phyloP scores from a whole-genome alignment of 345 rosid genomes.

The Melaleuca quinquenervia region DNA sequence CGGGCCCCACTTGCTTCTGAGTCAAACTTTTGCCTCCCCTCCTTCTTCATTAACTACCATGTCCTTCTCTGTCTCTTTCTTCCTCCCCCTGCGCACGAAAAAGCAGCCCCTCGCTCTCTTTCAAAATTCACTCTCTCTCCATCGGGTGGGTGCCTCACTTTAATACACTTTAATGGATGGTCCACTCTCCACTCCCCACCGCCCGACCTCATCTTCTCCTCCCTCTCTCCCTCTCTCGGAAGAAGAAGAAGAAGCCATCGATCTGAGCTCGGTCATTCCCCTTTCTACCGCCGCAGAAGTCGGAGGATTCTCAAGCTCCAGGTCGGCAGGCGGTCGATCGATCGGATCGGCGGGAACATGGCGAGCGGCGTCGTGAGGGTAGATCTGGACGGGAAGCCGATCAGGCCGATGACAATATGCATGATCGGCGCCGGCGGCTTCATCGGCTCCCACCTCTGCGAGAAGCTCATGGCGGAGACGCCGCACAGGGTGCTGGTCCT shows the following conservation, averaged over 20 bases:
- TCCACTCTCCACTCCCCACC: background rate
- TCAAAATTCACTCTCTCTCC: too few relatives aligned
- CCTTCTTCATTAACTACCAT: too few relatives aligned
- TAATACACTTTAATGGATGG: too few relatives aligned
- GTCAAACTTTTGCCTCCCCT: too few relatives aligned
- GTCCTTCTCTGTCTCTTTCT: too few relatives aligned
- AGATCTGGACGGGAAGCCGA: slow-evolving; percentile 81
- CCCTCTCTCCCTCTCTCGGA: background rate
- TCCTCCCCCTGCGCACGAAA: too few relatives aligned
- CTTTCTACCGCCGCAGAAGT: too few relatives aligned
- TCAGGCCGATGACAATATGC: slow-evolving; percentile 70
- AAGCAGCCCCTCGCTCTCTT: too few relatives aligned
- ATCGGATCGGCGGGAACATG: slow-evolving; percentile 15
- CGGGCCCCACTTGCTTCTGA: too few relatives aligned
- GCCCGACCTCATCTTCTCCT: background rate
- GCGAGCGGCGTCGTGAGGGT: slow-evolving; percentile 18
- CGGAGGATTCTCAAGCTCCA: background rate
- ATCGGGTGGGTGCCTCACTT: too few relatives aligned
- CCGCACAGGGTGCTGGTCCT: slow-evolving; percentile 80
- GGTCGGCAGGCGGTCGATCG: background rate
- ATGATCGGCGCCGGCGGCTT: slow-evolving; percentile 99
- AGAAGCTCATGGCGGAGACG: slow-evolving; percentile 69
- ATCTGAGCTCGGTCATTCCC: background rate
- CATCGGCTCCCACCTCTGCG: slow-evolving; percentile 96
- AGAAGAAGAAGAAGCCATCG: background rate